phyloP scores from a whole-genome alignment of 805 yeast species.

The Yarrowia yakushimensis region DNA sequence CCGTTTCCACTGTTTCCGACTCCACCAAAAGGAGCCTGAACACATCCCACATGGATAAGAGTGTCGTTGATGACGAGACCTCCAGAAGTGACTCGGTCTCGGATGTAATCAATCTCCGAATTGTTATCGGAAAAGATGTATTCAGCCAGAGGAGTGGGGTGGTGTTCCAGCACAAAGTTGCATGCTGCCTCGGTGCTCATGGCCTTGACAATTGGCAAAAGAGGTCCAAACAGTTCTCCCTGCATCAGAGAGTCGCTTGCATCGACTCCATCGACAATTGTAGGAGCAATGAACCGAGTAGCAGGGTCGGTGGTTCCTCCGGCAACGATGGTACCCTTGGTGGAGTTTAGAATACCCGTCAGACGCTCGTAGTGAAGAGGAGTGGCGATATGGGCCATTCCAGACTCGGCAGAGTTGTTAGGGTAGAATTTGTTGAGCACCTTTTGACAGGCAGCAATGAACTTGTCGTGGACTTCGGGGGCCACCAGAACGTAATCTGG shows the following conservation, averaged over 20 bases:
- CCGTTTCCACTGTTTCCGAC: slow-evolving; percentile 80
- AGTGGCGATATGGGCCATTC: slow-evolving; percentile 61
- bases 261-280: slow-evolving; percentile 56
- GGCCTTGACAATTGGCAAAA: slow-evolving; percentile 66
- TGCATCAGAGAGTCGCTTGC: slow-evolving; percentile 70
- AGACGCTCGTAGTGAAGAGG: slow-evolving; percentile 51
- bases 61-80: slow-evolving; percentile 66
- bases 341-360: slow-evolving; percentile 39
- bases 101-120: slow-evolving; percentile 50
- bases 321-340: slow-evolving; percentile 30
- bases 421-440: slow-evolving; percentile 45
- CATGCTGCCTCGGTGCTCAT: slow-evolving; percentile 32
- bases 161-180: slow-evolving; percentile 42
- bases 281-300: slow-evolving; percentile 61
- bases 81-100: slow-evolving; percentile 62
- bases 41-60: slow-evolving; percentile 62
- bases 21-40: slow-evolving; percentile 84
- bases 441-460: slow-evolving; percentile 44
- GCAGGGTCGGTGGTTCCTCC: slow-evolving; percentile 33
- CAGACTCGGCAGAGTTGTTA: slow-evolving; percentile 26
- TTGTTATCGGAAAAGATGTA: slow-evolving; percentile 58
- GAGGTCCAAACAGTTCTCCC: slow-evolving; percentile 78
- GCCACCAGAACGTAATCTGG: slow-evolving; percentile 80
- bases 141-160: slow-evolving; percentile 75
- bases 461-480: slow-evolving; percentile 50